Evolutionary conservation across 1,139 yeast species (phyloP).

Genomic region (Pichia sp.): DNA sequence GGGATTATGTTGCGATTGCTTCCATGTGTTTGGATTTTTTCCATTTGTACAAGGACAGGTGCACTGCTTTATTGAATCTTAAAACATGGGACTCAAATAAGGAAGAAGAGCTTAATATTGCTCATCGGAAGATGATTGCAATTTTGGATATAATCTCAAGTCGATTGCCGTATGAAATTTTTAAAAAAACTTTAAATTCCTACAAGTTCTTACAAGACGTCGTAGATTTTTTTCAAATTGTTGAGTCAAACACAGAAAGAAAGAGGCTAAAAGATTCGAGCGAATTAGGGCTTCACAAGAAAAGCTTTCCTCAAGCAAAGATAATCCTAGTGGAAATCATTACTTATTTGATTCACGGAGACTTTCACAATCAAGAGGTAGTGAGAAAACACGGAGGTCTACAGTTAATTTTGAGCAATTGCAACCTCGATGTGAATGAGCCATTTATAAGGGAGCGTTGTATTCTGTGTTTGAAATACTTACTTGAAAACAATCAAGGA

Average conservation of each 20-base stretch:
- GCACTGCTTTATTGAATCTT: conserved; percentile 17
- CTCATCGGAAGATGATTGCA: conserved; percentile 27
- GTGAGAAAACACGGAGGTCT: conserved; percentile 66
- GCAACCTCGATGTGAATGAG: conserved; percentile 81
- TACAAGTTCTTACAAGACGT: conserved; percentile 47
- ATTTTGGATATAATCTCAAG: conserved; percentile 50
- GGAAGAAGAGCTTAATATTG: conserved; percentile 10
- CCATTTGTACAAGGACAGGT: conserved; percentile 23
- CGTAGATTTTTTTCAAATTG: conserved; percentile 40
- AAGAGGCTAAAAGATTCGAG: conserved; percentile 31
- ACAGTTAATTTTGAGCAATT: conserved; percentile 68
- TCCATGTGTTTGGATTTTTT: conserved; percentile 35
- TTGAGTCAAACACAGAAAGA: conserved; percentile 47
- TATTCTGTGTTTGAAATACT: conserved; percentile 67
- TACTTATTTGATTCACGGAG: conserved; percentile 49
- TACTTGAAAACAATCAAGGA: conserved; percentile 55
- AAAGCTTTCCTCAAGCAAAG: conserved; percentile 53
- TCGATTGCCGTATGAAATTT: conserved; percentile 46
- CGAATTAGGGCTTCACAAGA: conserved; percentile 4
- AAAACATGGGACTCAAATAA: conserved; percentile 9
- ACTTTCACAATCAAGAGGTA: conserved; percentile 57
- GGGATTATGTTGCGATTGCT: conserved; percentile 14
- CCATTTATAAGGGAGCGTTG: conserved; percentile 87
- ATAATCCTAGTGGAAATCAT: conserved; percentile 58
- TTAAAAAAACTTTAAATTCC: conserved; percentile 47